Evolutionary conservation across 257 asterid genomes (phyloP), one percentile per base, ranked within the genome.

Genomic region (Mitragyna speciosa): DNA sequence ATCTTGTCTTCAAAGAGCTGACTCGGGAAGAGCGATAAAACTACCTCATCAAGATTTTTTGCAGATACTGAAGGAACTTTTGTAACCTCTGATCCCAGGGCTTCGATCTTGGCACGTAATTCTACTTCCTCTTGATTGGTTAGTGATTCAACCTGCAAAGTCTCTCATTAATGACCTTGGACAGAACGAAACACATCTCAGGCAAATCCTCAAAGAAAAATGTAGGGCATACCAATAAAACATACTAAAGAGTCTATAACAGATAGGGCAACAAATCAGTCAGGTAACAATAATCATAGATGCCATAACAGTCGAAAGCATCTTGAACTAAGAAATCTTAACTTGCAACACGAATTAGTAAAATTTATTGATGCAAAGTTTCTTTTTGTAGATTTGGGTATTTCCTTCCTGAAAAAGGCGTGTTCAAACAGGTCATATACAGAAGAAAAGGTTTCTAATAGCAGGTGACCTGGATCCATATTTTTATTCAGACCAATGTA

Each of bases 111-210:
- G 80, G 94, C 94, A 54, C 99, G 96, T 80, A 95, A 84, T 85
- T 95, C 99, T 65, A 93, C 97, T 82, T 95, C 98, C 87, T 95
- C 98, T 87, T 93, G 92, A 89, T 95, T 95, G 72, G 94, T 90
- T 76, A 95, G 56, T 41, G 97, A 90, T 75, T 95, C 99, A 79
- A 95, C 99, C 98, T 95, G 88, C 78, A 83, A 59, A n/a, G 22
- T 66, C 48, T 24, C 58, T 68, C 15, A 7, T 70, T 15, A 33
- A 41, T 58, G 15, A 10, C 45, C 16, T 17, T 26, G 51, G 16
- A n/a, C n/a, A 3, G n/a, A 70, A n/a, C 26, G 45, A 11, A 0
- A 70, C 22, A 70, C 58, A 45, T 12, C 20, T 43, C 75, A 20
- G 58, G 36, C 56, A 2, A 22, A 52, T n/a, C 54, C 73, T 31